Base-by-base conservation (phyloP, 768 basidiomycete species). In the Kwoniella dendrophila region DNA sequence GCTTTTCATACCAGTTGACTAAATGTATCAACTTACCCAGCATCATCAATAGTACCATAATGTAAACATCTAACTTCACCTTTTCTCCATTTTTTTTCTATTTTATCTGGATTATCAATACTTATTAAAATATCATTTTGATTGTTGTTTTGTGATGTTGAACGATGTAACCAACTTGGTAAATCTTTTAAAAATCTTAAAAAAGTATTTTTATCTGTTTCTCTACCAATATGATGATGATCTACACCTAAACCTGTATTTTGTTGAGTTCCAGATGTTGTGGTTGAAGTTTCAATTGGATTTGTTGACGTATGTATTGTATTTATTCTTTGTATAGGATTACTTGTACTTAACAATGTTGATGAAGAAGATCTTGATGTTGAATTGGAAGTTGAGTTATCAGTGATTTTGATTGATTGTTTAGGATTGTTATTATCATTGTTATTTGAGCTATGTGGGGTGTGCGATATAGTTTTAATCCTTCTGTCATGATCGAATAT, bases 21-120 rank as follows among this genome's bases (percentile, higher is more conserved):
- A 26, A 16, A 18, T 27, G n/a, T 3, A 29, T 12, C 14, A 29
- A 65, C 67, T 61, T 52, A 69, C 67, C 70, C 77, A 4, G 65
- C 70, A 69, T 79, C 78, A 62, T 79, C 78, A 34, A 79, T 72
- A 38, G 78, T 79, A 2, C 71, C 73, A 73, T 79, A 79, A 58
- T 74, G 69, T 33, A 79, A 50, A 59, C 78, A 79, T 30, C 69
- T 73, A 5, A 79, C 78, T 50, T 79, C 74, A 0, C 78, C 78
- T 53, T 72, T 71, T 38, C 61, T 55, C 55, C 58, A 64, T 22
- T 22, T 53, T 36, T 65, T 55, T 47, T 65, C 45, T 36, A 22
- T 47, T 36, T n/a, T 12, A 27, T 52, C 45, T 10, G 30, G 5
- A 30, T 27, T 29, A 26, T 59, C 20, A 20, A 18, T 36, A 50